A percentile compares a stretch with the other conserved stretches of the same genome.
Evolutionary conservation across 2,329 filamentous ascomycete genomes (phyloP).

Genomic region (Aspergillus flavus): DNA sequence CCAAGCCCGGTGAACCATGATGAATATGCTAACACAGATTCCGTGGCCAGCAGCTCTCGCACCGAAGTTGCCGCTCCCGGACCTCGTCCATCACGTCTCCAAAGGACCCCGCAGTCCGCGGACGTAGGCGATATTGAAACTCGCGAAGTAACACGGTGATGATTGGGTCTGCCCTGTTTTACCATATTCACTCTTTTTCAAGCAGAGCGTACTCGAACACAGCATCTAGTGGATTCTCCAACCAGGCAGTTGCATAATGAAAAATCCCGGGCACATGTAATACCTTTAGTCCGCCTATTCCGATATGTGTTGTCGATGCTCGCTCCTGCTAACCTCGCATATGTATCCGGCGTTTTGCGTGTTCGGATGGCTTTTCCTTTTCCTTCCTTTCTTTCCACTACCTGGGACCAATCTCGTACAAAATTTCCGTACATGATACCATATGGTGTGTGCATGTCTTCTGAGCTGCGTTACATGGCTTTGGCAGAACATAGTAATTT

Average conservation of each 20-base stretch:
- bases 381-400: background rate
- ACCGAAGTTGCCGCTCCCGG: slow-evolving; percentile 26
- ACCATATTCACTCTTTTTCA: background rate
- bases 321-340: slow-evolving; percentile 17
- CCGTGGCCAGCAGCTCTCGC: slow-evolving; percentile 33
- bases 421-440: background rate
- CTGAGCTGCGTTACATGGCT: slow-evolving; percentile 6
- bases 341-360: slow-evolving; percentile 21
- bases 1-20: slow-evolving; percentile 14
- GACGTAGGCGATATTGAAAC: slow-evolving; percentile 28
- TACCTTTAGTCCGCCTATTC: background rate
- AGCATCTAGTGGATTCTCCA: background rate
- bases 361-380: slow-evolving; percentile 9
- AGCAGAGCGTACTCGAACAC: background rate
- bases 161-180: background rate
- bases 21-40: slow-evolving; percentile 22
- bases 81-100: slow-evolving; percentile 24
- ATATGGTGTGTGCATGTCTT: slow-evolving; percentile 2
- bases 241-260: background rate
- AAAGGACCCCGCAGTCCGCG: slow-evolving; percentile 20
- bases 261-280: background rate
- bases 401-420: background rate
- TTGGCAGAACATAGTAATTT: slow-evolving; percentile 16
- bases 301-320: background rate
- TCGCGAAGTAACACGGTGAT: slow-evolving; percentile 26